These are phyloP conservation scores for Torulaspora indica DNA, from an alignment of 805 yeast genomes.

Conservation along the genomic window DNA sequence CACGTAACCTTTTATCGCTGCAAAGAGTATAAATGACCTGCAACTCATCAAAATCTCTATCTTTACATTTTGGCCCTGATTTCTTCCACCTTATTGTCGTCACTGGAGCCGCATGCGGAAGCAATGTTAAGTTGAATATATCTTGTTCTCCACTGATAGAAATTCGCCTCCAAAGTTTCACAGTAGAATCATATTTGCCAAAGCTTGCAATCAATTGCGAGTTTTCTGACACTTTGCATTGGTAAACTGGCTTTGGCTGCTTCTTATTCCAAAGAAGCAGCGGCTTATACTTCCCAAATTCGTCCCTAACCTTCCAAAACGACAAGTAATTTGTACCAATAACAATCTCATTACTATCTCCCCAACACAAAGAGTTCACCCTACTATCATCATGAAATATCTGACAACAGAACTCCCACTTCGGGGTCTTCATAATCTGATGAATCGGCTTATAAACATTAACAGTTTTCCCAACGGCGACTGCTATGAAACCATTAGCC, in stretches of 20 bases:
- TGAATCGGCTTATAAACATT: conserved; percentile 54
- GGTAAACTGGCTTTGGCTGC: conserved; percentile 59
- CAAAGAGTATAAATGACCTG: conserved; percentile 63
- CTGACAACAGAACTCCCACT: conserved; percentile 43
- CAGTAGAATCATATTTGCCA: conserved; percentile 57
- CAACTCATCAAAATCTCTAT: conserved; percentile 21
- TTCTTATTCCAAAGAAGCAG: conserved; percentile 38
- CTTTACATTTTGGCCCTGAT: conserved; percentile 30
- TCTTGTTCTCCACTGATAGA: conserved; percentile 61
- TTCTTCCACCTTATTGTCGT: conserved; percentile 57
- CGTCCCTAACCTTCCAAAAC: conserved; percentile 48
- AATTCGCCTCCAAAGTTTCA: conserved; percentile 74
- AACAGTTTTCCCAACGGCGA: conserved; percentile 44
- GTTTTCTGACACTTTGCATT: conserved; percentile 59
- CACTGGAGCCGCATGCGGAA: conserved; percentile 61
- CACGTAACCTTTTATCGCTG: conserved; percentile 52
- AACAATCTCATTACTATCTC: conserved; percentile 49
- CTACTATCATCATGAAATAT: conserved; percentile 32
- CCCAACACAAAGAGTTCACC: conserved; percentile 52
- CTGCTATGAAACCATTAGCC: conserved; percentile 56
- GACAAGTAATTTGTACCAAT: conserved; percentile 54
- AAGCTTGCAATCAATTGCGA: conserved; percentile 61
- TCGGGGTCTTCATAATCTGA: conserved; percentile 39
- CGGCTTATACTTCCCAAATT: conserved; percentile 41
- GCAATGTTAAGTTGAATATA: conserved; percentile 61